Evolutionary conservation across 192 early-diverging fungal species (phyloP).

Genomic region (Coemansia sp.): DNA sequence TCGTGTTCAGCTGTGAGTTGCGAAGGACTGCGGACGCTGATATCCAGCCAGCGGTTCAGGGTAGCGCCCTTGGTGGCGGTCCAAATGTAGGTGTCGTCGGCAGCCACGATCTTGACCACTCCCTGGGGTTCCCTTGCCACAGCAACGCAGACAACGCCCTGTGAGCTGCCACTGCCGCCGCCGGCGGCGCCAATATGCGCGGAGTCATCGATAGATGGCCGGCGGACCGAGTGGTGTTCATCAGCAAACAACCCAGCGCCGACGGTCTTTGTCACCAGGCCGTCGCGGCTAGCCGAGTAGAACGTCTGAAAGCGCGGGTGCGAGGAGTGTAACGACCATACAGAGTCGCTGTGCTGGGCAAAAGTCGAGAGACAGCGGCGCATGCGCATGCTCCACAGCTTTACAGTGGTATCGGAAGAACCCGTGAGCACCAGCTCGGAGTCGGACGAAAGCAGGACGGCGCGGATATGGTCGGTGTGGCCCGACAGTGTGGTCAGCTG

Average conservation of each 20-base stretch:
- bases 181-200: not conserved
- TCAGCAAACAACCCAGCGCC: slow-evolving; percentile 53
- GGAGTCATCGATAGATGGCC: slow-evolving; percentile 23
- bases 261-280: slow-evolving; percentile 82
- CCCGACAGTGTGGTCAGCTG: slow-evolving; percentile 79
- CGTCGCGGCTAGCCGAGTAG: slow-evolving; percentile 91
- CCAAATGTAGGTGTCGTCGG: slow-evolving; percentile 86
- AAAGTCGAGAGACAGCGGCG: slow-evolving; percentile 88
- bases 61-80: slow-evolving; percentile 83
- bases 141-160: slow-evolving; percentile 65
- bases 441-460: slow-evolving; percentile 82
- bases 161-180: not conserved
- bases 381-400: slow-evolving; percentile 91
- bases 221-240: slow-evolving; percentile 8
- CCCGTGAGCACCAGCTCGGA: slow-evolving; percentile 85
- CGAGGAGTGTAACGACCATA: slow-evolving; percentile 87
- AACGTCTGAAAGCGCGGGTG: slow-evolving; percentile 87
- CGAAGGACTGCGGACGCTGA: slow-evolving; percentile 17
- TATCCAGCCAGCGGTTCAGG: slow-evolving; percentile 78
- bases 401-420: slow-evolving; percentile 93
- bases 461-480: slow-evolving; percentile 95
- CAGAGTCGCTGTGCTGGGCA: slow-evolving; percentile 81
- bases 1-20: not conserved
- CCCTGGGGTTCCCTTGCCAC: slow-evolving; percentile 83
- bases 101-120: slow-evolving; percentile 81